A percentile compares a stretch with the other conserved stretches of the same genome.
Evolutionary conservation across 2,329 filamentous ascomycete species (phyloP).

Genomic region (Cytospora paraplurivora): DNA sequence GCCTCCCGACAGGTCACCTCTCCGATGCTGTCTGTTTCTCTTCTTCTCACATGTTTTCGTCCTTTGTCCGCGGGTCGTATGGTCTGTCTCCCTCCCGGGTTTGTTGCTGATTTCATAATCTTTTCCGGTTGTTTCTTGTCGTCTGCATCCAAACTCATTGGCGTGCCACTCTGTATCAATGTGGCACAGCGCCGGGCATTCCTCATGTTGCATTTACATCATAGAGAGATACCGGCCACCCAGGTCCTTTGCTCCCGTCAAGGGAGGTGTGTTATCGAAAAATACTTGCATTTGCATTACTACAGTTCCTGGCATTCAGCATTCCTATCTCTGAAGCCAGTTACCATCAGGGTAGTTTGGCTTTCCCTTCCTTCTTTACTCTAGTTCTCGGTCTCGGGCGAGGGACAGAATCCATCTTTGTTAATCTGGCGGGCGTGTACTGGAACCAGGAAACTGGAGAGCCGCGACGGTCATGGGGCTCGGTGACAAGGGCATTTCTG

Average conservation of each 20-base stretch:
- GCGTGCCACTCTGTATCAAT: slow-evolving; percentile 3
- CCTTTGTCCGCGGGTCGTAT: background rate
- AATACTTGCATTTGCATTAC: too few relatives aligned
- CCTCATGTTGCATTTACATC: slow-evolving; percentile 22
- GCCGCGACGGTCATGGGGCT: background rate
- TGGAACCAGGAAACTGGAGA: background rate
- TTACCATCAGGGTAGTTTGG: slow-evolving; percentile 2
- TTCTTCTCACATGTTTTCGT: slow-evolving; percentile 5
- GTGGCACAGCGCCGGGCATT: slow-evolving; percentile 9
- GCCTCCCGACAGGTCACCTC: background rate
- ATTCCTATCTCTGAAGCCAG: background rate
- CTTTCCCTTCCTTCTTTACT: background rate
- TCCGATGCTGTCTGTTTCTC: background rate
- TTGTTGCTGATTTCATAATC: background rate
- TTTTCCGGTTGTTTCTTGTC: background rate
- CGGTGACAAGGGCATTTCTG: slow-evolving; percentile 9
- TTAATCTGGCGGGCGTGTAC: background rate
- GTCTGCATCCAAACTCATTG: background rate
- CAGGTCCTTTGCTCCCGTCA: slow-evolving; percentile 23
- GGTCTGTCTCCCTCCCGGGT: background rate
- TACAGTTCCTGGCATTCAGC: slow-evolving; percentile 17
- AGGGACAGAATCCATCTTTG: background rate
- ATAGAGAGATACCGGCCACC: slow-evolving; percentile 20
- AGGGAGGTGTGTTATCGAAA: slow-evolving; percentile 23
- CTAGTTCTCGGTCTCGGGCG: slow-evolving; percentile 5